Base-by-base conservation (phyloP, 2,329 filamentous ascomycete species). In the Neonectria sp. region DNA sequence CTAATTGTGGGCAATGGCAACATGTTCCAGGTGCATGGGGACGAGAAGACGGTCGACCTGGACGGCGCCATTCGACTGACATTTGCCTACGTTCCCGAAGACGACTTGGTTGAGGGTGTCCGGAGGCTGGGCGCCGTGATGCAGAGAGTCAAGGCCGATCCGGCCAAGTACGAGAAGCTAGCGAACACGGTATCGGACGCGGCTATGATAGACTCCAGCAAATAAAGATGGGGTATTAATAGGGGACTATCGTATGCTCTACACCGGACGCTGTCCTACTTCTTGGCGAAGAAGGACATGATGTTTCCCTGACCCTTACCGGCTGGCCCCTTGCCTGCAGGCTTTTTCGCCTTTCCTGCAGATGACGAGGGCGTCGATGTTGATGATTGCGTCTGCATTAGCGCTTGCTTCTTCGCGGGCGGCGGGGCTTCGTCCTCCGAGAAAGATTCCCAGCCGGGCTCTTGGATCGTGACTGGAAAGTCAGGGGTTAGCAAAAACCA, bases 261-360 rank as follows among this genome's bases (percentile, higher is more conserved):
- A 15, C 58, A 24, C 13, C 2, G 17, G 31, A 35, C 21, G n/a
- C 5, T 35, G 21, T 25, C 31, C 27, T 73, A 93, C 76, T 95
- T 96, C 84, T 97, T 97, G 48, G 88, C 87, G 80, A 97, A 97
- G 82, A 97, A 97, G 1, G 92, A 94, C 92, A 95, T 97, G 77
- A 97, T 97, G 78, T 86, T 97, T 3, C 95, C 94, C 76, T 94
- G 92, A 3, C 88, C 80, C 77, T 94, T 93, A 1, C 84, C 82
- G 2, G 82, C 82, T 7, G 40, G 15, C 2, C 35, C 35, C 35
- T 37, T 37, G 15, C 13, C n/a, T 45, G 40, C 40, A 24, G 82
- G 75, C 77, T 91, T 92, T 74, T 88, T 90, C 27, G 85, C 79
- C 73, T 87, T 89, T 52, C 77, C 78, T 6, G 82, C 82, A 65